Base-by-base conservation (phyloP, 148 eudicot species). In the Camellia granthamiana region DNA sequence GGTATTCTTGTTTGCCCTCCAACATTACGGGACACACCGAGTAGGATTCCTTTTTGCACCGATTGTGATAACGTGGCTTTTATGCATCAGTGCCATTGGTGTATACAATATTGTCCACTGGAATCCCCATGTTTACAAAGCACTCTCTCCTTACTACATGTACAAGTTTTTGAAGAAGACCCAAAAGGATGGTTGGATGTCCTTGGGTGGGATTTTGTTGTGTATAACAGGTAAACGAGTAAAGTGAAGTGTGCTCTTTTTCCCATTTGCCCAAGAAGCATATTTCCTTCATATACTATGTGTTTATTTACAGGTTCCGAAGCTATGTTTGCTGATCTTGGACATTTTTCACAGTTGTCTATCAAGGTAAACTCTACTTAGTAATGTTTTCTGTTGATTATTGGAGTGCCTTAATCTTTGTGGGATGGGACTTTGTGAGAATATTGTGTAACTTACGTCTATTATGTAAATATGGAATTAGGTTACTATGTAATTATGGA, bases 281-380 rank as follows among this genome's bases (percentile, higher is more conserved):
- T 76, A 21, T 67, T 82, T 3, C 3, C n/a, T 74, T 8, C 46
- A 6, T 6, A 12, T 68, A 15, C 4, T 18, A 18, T 63, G 54
- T 7, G 42, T 73, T 55, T 15, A 16, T 2, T 15, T 51, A 64
- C 94, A 93, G 99, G 99, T 81, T 94, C 98, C 4, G 99, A 97
- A 81, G 99, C 99, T 14, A 97, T 97, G 99, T 97, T 89, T 84
- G 99, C 99, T 78, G 99, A 97, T 90, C 98, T 97, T 76, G 99
- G 99, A n/a, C 99, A 97, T 85, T 97, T 97, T 77, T 91, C 98
- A 0, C 99, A 97, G 83, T 77, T 90, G 80, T 97, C 99, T 70
- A 97, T 97, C 84, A 83, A 97, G 99, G 99, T 91, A 86, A 74
- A 30, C 54, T 47, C 49, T 38, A 79, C 10, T 72, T 73, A 47